These are phyloP conservation scores for Mycena sanguinolenta DNA, from an alignment of 768 basidiomycete species.

Conservation along the genomic window DNA sequence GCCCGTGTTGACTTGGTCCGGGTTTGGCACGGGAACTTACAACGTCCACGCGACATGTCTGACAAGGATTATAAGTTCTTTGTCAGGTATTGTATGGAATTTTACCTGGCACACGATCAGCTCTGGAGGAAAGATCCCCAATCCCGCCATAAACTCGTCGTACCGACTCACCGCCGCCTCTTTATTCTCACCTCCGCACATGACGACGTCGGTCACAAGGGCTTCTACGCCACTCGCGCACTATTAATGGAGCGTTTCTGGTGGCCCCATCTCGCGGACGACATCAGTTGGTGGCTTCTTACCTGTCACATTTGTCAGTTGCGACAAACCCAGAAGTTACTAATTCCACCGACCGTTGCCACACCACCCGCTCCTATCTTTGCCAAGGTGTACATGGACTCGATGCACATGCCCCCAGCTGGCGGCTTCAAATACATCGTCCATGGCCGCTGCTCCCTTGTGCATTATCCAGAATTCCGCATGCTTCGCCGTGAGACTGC, in stretches of 20 bases:
- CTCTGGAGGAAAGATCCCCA: not conserved
- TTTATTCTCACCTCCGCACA: no score
- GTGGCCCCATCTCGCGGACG: not conserved
- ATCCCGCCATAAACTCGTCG: no score
- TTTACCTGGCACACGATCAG: not conserved
- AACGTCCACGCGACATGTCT: not conserved
- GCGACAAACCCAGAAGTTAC: not conserved
- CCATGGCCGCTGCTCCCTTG: not conserved
- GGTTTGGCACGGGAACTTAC: not conserved
- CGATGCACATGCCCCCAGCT: not conserved
- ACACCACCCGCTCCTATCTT: not conserved
- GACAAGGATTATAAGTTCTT: not conserved
- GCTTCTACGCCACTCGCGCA: not conserved
- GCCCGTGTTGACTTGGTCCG: not conserved
- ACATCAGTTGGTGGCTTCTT: not conserved
- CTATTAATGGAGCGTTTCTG: not conserved
- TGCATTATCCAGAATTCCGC: slow-evolving; percentile 5
- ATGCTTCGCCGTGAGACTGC: slow-evolving; percentile 27
- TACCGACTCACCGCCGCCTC: no score
- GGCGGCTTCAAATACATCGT: not conserved
- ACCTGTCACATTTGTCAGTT: not conserved
- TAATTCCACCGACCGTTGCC: not conserved
- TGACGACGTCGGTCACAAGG: no score
- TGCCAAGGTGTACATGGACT: not conserved
- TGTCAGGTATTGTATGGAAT: not conserved